Evolutionary conservation across 1,139 yeast species (phyloP).

Genomic region (Geotrichum bryndzae): DNA sequence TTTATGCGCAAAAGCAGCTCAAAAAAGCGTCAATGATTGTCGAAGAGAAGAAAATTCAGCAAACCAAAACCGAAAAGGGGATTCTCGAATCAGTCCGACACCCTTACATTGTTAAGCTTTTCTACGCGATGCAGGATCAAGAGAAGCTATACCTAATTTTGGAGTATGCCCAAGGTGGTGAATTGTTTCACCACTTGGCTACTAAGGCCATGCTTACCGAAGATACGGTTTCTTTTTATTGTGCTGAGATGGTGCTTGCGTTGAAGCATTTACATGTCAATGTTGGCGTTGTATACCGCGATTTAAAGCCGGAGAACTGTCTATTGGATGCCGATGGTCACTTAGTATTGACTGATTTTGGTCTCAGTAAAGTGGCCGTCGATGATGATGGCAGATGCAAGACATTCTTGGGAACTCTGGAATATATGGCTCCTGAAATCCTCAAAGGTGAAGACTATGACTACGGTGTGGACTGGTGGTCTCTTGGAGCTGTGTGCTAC

Average conservation of each 20-base stretch:
- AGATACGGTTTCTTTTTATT: slow-evolving; percentile 69
- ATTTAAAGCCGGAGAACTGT: slow-evolving; percentile 91
- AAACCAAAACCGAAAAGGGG: slow-evolving; percentile 67
- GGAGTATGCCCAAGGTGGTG: slow-evolving; percentile 93
- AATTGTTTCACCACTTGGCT: slow-evolving; percentile 76
- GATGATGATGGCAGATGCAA: slow-evolving; percentile 47
- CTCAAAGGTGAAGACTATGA: slow-evolving; percentile 81
- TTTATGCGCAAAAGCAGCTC: slow-evolving; percentile 86
- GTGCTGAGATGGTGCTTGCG: slow-evolving; percentile 83
- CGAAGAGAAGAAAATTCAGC: slow-evolving; percentile 44
- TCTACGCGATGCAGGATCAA: slow-evolving; percentile 83
- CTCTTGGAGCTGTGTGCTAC: slow-evolving; percentile 81
- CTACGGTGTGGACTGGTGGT: slow-evolving; percentile 93
- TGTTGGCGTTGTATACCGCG: slow-evolving; percentile 83
- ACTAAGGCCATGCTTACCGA: slow-evolving; percentile 82
- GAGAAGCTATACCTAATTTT: slow-evolving; percentile 71
- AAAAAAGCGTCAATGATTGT: slow-evolving; percentile 69
- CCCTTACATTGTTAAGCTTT: slow-evolving; percentile 81
- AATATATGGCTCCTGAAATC: slow-evolving; percentile 95
- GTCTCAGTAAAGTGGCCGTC: slow-evolving; percentile 67
- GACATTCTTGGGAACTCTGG: slow-evolving; percentile 89
- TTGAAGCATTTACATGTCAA: slow-evolving; percentile 71
- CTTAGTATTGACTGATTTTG: slow-evolving; percentile 84
- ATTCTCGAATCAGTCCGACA: slow-evolving; percentile 68
- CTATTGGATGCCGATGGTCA: slow-evolving; percentile 73